These are phyloP conservation scores for Globomyces sp. DNA, from an alignment of 371 early-diverging fungal genomes.

Conservation along the genomic window DNA sequence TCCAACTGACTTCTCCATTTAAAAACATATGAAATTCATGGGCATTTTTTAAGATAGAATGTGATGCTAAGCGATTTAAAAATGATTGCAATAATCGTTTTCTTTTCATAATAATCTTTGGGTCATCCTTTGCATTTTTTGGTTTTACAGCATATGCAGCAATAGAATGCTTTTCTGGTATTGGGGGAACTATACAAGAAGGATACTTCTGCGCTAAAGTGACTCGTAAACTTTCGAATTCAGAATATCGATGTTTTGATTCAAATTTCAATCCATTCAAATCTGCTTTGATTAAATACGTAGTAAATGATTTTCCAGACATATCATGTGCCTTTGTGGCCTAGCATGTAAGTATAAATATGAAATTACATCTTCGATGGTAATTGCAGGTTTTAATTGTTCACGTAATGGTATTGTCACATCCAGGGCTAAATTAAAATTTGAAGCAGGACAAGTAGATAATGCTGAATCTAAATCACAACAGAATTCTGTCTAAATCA, in stretches of 20 bases:
- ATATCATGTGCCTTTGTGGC: constrained; percentile 39
- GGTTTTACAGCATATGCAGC: constrained; percentile 83
- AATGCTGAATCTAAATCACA: constrained; percentile 34
- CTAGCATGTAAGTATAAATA: constrained; percentile 16
- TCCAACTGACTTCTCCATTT: constrained; percentile 50
- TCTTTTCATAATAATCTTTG: constrained; percentile 76
- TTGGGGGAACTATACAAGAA: constrained; percentile 82
- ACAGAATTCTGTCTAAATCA: constrained; percentile 17
- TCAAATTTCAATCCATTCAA: constrained; percentile 35
- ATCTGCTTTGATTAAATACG: constrained; percentile 43
- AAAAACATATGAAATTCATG: constrained; percentile 89
- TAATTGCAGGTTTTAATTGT: constrained; percentile 32
- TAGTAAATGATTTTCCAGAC: constrained; percentile 41
- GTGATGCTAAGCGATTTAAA: constrained; percentile 73
- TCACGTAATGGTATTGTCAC: constrained; percentile 15
- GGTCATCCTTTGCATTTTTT: constrained; percentile 83
- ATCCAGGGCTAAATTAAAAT: constrained; percentile 28
- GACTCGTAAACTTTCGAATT: constrained; percentile 85
- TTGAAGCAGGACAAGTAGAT: background rate
- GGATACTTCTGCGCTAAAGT: constrained; percentile 76
- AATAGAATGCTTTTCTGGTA: constrained; percentile 92
- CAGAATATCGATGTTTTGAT: constrained; percentile 83
- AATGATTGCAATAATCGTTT: constrained; percentile 89
- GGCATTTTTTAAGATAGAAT: constrained; percentile 79
- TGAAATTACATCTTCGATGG: constrained; percentile 32